Percentiles rank a stretch among this genome's conserved stretches.
phyloP scores from a whole-genome alignment of 1,284 basidiomycete genomes.

The Mycena citricolor region DNA sequence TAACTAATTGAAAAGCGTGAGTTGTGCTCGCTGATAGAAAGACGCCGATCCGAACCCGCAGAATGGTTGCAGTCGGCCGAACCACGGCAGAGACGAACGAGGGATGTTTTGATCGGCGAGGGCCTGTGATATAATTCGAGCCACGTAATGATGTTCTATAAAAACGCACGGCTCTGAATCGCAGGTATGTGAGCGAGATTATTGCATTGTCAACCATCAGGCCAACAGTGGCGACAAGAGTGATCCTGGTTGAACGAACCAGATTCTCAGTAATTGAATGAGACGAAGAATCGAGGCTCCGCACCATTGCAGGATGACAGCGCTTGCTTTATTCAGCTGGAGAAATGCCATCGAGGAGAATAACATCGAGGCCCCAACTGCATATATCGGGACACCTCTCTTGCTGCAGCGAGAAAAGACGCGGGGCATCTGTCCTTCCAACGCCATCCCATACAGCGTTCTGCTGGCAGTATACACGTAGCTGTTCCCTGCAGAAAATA shows the following conservation, averaged over 20 bases:
- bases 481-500: too few species aligned
- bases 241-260: slow-evolving; percentile 32
- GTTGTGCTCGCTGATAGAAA: not conserved
- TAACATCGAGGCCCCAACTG: not conserved
- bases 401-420: too few species aligned
- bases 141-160: too few species aligned
- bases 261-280: not conserved
- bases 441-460: slow-evolving; percentile 12
- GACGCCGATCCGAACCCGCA: slow-evolving; percentile 39
- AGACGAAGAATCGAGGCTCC: slow-evolving; percentile 12
- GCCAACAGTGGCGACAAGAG: slow-evolving; percentile 44
- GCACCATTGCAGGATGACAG: slow-evolving; percentile 45
- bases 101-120: slow-evolving; percentile 60
- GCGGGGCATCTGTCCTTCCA: slow-evolving; percentile 12
- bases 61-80: slow-evolving; percentile 44
- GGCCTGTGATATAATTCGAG: slow-evolving; percentile 38
- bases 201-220: slow-evolving; percentile 44
- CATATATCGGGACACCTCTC: too few species aligned
- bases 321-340: slow-evolving; percentile 42
- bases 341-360: slow-evolving; percentile 36
- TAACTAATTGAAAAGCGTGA: slow-evolving; percentile 31
- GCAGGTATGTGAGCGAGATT: slow-evolving; percentile 43
- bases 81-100: slow-evolving; percentile 54
- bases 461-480: slow-evolving; percentile 10
- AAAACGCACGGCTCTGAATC: slow-evolving; percentile 34